Evolutionary conservation across 306 rosid genomes (phyloP), one percentile per base, ranked within the genome.

Genomic region (Sicyos edulis): DNA sequence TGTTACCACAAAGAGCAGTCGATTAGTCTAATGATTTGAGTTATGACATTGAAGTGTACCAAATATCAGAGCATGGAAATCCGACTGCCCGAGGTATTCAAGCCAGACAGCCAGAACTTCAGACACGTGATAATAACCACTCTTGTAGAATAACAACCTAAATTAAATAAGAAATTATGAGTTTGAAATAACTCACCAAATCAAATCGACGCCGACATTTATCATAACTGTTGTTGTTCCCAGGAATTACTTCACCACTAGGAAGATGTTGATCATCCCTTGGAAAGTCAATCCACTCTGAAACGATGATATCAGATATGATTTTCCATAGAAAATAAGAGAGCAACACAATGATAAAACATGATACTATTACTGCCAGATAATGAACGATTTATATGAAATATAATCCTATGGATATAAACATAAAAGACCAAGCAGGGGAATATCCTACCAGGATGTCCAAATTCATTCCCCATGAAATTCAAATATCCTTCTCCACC

Each of bases 241-340:
- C 98, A 32, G 78, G 88, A 80, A 90, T 0, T 65, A 86, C 22
- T 78, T 7, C 4, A 17, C 98, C 98, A 60, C 17, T 53, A 71
- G 93, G 86, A 81, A 92, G 96, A 54, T 29, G 88, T 74, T 86
- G 98, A 26, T 77, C 93, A 22, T 77, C 88, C 81, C 99, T 87
- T 67, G 99, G 99, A 87, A 95, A 95, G 85, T 95, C 99, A 65
- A 95, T 95, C 99, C 99, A 95, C 86, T 91, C 99, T 95, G 88
- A 61, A 62, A 52, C 60, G 62, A 75, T 59, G 42, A 82, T 74
- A 52, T 71, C 51, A 45, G 59, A 78, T 40, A 55, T 56, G 26
- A 73, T 42, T 77, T 60, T 26, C 10, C 60, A 17, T 7, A 24
- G 71, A 51, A 74, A 40, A 50, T 49, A 74, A 19, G 3, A 53